A percentile compares a stretch with the other conserved stretches of the same genome.
Conservation (phyloP, 441 rosid genomes). For the Adansonia madagascariensis region DNA sequence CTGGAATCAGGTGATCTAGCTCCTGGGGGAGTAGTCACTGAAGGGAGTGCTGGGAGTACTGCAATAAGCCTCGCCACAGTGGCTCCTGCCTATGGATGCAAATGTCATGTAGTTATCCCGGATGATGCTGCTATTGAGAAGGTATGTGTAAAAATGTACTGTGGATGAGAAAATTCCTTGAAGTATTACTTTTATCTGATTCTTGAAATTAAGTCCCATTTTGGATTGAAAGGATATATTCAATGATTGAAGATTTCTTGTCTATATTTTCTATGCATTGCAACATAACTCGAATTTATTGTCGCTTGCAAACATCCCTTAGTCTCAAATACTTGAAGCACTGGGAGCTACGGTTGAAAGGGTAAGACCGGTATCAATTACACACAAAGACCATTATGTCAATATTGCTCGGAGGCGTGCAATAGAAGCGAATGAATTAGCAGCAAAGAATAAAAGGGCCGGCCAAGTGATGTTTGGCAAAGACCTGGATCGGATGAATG, state of each 20-base stretch:
- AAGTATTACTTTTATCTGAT: not conserved
- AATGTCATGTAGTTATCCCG: slow-evolving; percentile 92
- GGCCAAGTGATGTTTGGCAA: slow-evolving; percentile 37
- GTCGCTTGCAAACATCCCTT: slow-evolving; percentile 28
- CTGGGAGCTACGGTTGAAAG: slow-evolving; percentile 93
- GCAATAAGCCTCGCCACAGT: slow-evolving; percentile 95
- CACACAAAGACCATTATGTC: slow-evolving; percentile 88
- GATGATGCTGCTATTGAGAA: slow-evolving; percentile 95
- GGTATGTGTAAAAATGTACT: slow-evolving; percentile 40
- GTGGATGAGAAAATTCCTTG: not conserved
- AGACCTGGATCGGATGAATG: slow-evolving; percentile 42
- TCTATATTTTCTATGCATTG: not conserved
- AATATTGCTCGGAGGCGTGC: slow-evolving; percentile 87
- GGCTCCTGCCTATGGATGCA: slow-evolving; percentile 87
- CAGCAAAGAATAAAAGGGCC: slow-evolving; percentile 42
- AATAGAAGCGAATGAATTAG: slow-evolving; percentile 67
- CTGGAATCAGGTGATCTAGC: slow-evolving; percentile 40
- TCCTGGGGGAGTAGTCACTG: slow-evolving; percentile 78
- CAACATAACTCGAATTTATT: slow-evolving; percentile 13
- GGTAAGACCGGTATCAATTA: slow-evolving; percentile 90
- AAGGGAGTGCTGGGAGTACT: slow-evolving; percentile 97
- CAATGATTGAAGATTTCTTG: not conserved
- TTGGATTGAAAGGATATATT: not conserved
- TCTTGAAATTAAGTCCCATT: not conserved
- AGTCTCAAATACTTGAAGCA: slow-evolving; percentile 94